These are phyloP conservation scores for Yamadazyma sp. DNA, from an alignment of 805 yeast genomes.

Conservation along the genomic window DNA sequence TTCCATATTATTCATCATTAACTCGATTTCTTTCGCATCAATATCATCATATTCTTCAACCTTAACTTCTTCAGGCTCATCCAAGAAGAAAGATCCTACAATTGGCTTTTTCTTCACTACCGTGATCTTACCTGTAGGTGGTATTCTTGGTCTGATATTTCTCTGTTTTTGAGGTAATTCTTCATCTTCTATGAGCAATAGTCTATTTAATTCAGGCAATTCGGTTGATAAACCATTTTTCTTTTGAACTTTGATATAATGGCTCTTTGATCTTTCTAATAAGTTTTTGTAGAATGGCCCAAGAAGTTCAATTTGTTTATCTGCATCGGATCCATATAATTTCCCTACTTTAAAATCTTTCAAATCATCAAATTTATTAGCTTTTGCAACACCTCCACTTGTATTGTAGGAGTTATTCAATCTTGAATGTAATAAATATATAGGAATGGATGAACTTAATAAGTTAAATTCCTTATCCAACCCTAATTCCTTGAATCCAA, in stretches of 20 bases:
- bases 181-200: constrained; percentile 69
- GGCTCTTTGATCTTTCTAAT: constrained; percentile 43
- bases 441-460: constrained; percentile 80
- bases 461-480: constrained; percentile 88
- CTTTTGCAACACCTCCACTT: constrained; percentile 43
- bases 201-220: constrained; percentile 35
- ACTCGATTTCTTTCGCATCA: constrained; percentile 14
- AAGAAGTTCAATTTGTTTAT: constrained; percentile 54
- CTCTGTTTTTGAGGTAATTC: constrained; percentile 78
- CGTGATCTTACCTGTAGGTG: constrained; percentile 85
- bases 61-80: constrained; percentile 20
- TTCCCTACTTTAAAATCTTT: constrained; percentile 52
- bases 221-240: constrained; percentile 38
- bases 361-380: constrained; percentile 62
- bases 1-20: constrained; percentile 13
- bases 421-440: constrained; percentile 79
- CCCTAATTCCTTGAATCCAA: constrained; percentile 94
- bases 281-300: constrained; percentile 47
- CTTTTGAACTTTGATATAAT: constrained; percentile 36
- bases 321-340: constrained; percentile 50
- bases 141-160: constrained; percentile 72
- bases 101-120: constrained; percentile 62
- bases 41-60: constrained; percentile 8
- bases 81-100: constrained; percentile 52
- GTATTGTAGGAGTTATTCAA: constrained; percentile 55